Evolutionary conservation across 805 yeast genomes (phyloP), one percentile per base, ranked within the genome.

Genomic region (Cyberlindnera maritima): DNA sequence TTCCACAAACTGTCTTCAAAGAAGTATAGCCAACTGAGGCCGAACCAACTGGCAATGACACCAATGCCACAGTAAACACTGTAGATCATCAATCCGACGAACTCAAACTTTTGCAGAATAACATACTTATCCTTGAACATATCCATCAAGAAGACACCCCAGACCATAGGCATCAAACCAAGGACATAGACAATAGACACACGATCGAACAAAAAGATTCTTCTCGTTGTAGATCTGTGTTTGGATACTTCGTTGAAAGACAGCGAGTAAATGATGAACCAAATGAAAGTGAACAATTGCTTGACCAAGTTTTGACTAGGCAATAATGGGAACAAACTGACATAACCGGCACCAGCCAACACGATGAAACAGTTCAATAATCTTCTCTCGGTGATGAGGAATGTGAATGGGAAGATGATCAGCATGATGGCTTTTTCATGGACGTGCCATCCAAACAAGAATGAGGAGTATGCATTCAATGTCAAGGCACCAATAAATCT

Each of bases 381-480:
- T 45, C 95, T 75, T 49, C 84, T 75, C 60, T 89, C 96, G 33
- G 77, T 72, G 13, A 82, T 73, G 23, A 91, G 66, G 62, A 94
- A 83, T 7, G 94, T 76, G 64, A 88, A 82, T 1, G 99, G 99
- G 55, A 94, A 78, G 9, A 94, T 85, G 3, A 92, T 84, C 18
- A 91, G 65, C 74, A 94, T 75, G n/a, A 94, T 80, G 0, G 98
- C 98, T 74, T 94, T 94, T 66, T 94, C 99, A 68, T 94, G 99
- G 20, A 94, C 99, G 61, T 94, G 98, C 97, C 98, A 94, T 5
- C 99, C 99, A 67, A 94, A 94, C 41, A 94, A 68, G 61, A 88
- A 94, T 2, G 96, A 86, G 0, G 96, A 83, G 67, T 80, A 88
- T 4, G 95, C 98, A 67, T 98, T 92, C 40, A 92, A 73, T 0